Evolutionary conservation across 306 rosid species (phyloP).

Genomic region (Acacia crassicarpa): DNA sequence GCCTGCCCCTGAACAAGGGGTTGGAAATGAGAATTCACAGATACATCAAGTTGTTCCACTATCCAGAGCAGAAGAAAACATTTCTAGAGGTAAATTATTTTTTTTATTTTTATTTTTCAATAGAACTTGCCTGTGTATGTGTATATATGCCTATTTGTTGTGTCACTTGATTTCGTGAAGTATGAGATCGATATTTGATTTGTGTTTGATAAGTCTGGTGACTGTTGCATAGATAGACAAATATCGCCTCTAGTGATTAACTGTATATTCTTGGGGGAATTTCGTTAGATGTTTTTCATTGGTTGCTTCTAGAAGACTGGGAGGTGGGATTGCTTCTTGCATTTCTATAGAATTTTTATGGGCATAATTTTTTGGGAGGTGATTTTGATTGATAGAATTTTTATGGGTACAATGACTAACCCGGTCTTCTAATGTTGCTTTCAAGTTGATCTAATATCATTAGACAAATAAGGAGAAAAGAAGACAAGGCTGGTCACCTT

Average conservation of each 20-base stretch:
- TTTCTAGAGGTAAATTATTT: slow-evolving; percentile 62
- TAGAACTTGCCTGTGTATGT: slow-evolving; percentile 20
- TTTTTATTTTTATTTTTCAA: too few species aligned
- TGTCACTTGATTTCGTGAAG: neutral
- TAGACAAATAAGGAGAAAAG: neutral
- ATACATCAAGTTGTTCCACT: slow-evolving; percentile 26
- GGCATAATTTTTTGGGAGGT: neutral
- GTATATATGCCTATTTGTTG: neutral
- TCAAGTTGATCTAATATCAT: neutral
- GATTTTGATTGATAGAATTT: neutral
- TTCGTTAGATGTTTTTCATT: neutral
- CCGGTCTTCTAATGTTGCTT: neutral
- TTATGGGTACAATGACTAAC: neutral
- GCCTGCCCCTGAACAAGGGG: slow-evolving; percentile 48
- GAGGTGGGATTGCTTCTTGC: neutral
- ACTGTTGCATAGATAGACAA: neutral
- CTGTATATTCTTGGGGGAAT: neutral
- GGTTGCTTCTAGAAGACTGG: neutral
- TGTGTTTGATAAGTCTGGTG: neutral
- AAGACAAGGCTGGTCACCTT: neutral
- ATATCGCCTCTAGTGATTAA: neutral
- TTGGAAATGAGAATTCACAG: slow-evolving; percentile 50
- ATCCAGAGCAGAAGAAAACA: slow-evolving; percentile 38
- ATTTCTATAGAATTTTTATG: neutral
- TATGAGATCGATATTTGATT: neutral